phyloP scores from a whole-genome alignment of 2,329 filamentous ascomycete species.

The Parasarocladium wereldwijsianum region DNA sequence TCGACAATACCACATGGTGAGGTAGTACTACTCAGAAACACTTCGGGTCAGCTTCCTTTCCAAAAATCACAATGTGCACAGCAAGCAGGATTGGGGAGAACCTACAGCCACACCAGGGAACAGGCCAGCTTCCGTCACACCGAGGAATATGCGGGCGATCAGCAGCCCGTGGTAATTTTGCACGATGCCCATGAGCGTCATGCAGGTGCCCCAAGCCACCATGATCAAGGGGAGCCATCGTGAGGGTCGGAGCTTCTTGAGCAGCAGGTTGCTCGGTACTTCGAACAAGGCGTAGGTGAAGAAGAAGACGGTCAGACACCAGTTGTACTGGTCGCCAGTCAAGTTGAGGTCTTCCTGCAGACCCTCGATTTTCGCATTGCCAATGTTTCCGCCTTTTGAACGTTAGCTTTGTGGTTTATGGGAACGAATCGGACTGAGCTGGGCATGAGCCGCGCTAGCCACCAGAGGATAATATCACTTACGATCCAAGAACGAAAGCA shows the following conservation, averaged over 20 bases:
- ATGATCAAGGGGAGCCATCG: constrained; percentile 68
- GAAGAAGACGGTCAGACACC: constrained; percentile 60
- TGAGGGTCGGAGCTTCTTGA: constrained; percentile 60
- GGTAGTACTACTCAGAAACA: constrained; percentile 25
- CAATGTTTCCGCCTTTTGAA: constrained; percentile 38
- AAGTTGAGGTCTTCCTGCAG: constrained; percentile 39
- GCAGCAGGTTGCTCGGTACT: constrained; percentile 59
- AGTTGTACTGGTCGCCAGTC: constrained; percentile 55
- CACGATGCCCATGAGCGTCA: constrained; percentile 40
- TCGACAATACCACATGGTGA: constrained; percentile 46
- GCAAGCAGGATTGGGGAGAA: constrained; percentile 1
- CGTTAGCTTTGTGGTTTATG: neutral
- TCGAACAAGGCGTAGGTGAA: constrained; percentile 64
- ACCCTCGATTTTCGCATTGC: constrained; percentile 52
- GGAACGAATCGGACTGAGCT: neutral
- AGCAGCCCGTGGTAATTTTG: constrained; percentile 31
- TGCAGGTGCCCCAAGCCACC: constrained; percentile 35
- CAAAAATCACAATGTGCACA: neutral
- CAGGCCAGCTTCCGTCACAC: constrained; percentile 51
- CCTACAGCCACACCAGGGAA: constrained; percentile 45
- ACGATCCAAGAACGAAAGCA: constrained; percentile 55
- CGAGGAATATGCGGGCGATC: constrained; percentile 40
- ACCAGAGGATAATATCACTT: constrained; percentile 7
- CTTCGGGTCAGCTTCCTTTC: neutral
- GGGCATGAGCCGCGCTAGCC: too few species aligned